Evolutionary conservation across 441 rosid species (phyloP).

Genomic region (Brassica hybrid): DNA sequence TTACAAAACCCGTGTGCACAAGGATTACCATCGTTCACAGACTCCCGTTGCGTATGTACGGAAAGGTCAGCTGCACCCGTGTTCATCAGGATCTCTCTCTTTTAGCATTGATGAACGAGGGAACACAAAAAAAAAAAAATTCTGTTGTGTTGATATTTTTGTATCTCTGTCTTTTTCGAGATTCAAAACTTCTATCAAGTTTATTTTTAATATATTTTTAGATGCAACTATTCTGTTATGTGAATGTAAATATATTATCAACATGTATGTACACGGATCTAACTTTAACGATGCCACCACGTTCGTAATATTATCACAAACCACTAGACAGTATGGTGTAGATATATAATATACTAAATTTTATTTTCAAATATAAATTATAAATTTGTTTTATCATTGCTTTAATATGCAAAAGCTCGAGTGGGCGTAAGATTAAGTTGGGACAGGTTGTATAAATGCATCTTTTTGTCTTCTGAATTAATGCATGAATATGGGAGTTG

Average conservation of each 20-base stretch:
- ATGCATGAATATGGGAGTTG: conserved; percentile 33
- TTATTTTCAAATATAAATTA: background rate
- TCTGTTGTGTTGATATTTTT: background rate
- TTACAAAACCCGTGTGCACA: background rate
- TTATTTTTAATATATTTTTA: background rate
- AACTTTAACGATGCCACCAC: background rate
- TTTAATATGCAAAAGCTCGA: conserved; percentile 11
- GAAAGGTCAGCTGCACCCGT: conserved; percentile 1
- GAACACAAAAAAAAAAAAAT: conserved; percentile 15
- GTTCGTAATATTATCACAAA: background rate
- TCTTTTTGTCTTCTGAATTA: conserved; percentile 16
- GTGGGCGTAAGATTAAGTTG: conserved; percentile 17
- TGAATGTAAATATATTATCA: background rate
- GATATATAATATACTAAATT: background rate
- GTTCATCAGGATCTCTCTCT: background rate
- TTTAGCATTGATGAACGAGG: conserved; percentile 12
- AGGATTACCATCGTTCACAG: background rate
- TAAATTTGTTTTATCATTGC: background rate
- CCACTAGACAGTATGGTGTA: background rate
- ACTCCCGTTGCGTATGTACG: conserved; percentile 14
- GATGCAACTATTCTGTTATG: background rate
- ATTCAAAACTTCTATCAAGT: background rate
- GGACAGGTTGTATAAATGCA: conserved; percentile 40
- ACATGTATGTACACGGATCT: background rate
- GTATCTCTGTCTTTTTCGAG: background rate